phyloP scores from a whole-genome alignment of 2,329 filamentous ascomycete species.

The Xylaria sp. region DNA sequence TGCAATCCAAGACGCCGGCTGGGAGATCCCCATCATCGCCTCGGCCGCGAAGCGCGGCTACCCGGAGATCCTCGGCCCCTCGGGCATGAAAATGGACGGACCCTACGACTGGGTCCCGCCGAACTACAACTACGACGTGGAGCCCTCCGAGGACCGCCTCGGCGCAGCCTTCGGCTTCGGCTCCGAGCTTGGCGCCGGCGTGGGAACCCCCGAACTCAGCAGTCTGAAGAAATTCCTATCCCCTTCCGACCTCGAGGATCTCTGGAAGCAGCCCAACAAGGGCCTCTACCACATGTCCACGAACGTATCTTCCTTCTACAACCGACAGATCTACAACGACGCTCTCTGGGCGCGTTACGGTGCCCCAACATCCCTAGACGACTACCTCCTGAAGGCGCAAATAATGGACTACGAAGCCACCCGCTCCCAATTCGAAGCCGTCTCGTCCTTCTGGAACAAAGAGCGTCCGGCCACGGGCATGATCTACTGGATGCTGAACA shows the following conservation, averaged over 20 bases:
- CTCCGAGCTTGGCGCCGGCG: constrained; percentile 56
- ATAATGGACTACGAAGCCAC: constrained; percentile 62
- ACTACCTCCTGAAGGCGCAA: constrained; percentile 56
- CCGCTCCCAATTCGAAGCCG: constrained; percentile 54
- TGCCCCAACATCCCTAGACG: constrained; percentile 44
- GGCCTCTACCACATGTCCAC: constrained; percentile 57
- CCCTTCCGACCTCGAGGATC: constrained; percentile 43
- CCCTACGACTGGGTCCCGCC: constrained; percentile 63
- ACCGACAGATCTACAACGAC: constrained; percentile 52
- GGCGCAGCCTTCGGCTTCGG: constrained; percentile 60
- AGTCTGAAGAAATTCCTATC: constrained; percentile 52
- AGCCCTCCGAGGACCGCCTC: constrained; percentile 35
- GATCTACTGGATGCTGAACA: constrained; percentile 65
- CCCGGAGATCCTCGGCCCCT: constrained; percentile 46
- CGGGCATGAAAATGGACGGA: constrained; percentile 61
- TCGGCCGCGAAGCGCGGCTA: constrained; percentile 53
- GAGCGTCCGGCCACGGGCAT: constrained; percentile 51
- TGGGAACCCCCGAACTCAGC: constrained; percentile 54
- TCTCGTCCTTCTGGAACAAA: constrained; percentile 45
- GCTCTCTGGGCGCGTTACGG: constrained; percentile 51
- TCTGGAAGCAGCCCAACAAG: constrained; percentile 52
- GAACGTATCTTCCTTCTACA: constrained; percentile 49
- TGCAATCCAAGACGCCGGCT: constrained; percentile 46
- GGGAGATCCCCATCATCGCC: constrained; percentile 52
- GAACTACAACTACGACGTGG: constrained; percentile 55